A percentile compares a stretch with the other conserved stretches of the same genome.
These are phyloP conservation scores for Trichoderma afroharzianum DNA, from an alignment of 2,329 filamentous ascomycete species.

Conservation along the genomic window DNA sequence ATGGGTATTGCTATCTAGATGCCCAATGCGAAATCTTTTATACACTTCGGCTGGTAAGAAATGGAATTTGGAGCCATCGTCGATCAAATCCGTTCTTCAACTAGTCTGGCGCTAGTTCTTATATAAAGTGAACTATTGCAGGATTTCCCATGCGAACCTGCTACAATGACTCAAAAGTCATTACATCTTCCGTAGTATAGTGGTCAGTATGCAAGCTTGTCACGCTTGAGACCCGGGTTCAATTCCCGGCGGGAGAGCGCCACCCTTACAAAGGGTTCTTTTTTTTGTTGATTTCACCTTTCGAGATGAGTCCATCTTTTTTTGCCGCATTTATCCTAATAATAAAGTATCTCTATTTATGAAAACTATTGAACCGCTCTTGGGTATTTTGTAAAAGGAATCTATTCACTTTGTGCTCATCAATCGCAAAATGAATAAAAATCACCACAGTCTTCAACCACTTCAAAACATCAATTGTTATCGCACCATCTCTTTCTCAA, in stretches of 20 bases:
- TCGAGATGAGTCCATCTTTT: neutral
- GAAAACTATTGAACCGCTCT: neutral
- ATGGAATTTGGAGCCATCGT: neutral
- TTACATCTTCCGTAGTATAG: slow-evolving; percentile 25
- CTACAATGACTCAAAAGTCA: slow-evolving; percentile 17
- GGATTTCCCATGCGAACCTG: neutral
- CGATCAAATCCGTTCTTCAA: neutral
- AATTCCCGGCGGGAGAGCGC: slow-evolving; percentile 25
- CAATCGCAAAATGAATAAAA: neutral
- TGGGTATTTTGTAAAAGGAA: neutral
- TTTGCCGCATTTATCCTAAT: neutral
- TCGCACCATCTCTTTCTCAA: slow-evolving; percentile 31
- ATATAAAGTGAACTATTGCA: neutral
- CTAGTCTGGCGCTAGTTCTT: neutral
- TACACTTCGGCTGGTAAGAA: neutral
- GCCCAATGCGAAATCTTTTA: neutral
- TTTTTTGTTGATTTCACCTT: neutral
- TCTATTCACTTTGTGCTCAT: neutral
- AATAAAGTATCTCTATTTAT: neutral
- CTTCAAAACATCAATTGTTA: neutral
- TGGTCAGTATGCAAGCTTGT: slow-evolving; percentile 26
- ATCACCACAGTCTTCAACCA: neutral
- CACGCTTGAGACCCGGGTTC: slow-evolving; percentile 26
- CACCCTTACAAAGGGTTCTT: slow-evolving; percentile 2
- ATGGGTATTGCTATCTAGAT: neutral